These are phyloP conservation scores for Lasiosphaeria ovina DNA, from an alignment of 495 filamentous ascomycete genomes.

Conservation along the genomic window DNA sequence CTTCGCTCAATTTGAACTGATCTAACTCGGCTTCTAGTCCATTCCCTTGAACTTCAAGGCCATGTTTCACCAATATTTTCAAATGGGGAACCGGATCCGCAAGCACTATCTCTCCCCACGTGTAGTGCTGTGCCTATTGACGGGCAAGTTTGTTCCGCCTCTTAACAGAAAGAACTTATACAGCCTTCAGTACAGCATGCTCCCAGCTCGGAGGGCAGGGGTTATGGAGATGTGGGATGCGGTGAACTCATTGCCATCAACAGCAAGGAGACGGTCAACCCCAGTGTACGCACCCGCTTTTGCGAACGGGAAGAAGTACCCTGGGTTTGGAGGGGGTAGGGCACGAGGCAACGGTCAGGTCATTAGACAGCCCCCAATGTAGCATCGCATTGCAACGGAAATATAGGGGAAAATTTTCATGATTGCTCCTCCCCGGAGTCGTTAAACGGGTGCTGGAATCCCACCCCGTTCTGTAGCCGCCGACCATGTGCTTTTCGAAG, in stretches of 20 bases:
- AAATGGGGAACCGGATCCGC: constrained; percentile 84
- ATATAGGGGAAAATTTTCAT: not conserved
- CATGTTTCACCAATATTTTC: constrained; percentile 97
- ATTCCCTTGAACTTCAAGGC: constrained; percentile 84
- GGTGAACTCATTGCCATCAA: constrained; percentile 55
- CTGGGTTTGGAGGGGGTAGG: constrained; percentile 24
- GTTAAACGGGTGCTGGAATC: no score
- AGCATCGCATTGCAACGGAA: not conserved
- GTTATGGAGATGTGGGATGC: constrained; percentile 83
- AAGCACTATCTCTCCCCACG: constrained; percentile 91
- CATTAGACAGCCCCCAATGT: not conserved
- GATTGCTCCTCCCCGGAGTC: no score
- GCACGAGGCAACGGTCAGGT: constrained; percentile 26
- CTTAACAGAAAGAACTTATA: constrained; percentile 94
- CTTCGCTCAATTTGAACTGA: not conserved
- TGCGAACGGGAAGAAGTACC: constrained; percentile 26
- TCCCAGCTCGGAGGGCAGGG: constrained; percentile 75
- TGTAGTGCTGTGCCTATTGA: constrained; percentile 83
- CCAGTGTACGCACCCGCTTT: constrained; percentile 23
- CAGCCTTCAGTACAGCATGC: constrained; percentile 97
- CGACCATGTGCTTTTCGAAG: no score
- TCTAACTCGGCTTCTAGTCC: constrained; percentile 52
- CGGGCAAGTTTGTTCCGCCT: constrained; percentile 84
- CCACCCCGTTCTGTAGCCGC: no score
- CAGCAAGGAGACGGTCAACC: constrained; percentile 30